phyloP scores from a whole-genome alignment of 2,329 filamentous ascomycete genomes.

The Colletotrichum musae region DNA sequence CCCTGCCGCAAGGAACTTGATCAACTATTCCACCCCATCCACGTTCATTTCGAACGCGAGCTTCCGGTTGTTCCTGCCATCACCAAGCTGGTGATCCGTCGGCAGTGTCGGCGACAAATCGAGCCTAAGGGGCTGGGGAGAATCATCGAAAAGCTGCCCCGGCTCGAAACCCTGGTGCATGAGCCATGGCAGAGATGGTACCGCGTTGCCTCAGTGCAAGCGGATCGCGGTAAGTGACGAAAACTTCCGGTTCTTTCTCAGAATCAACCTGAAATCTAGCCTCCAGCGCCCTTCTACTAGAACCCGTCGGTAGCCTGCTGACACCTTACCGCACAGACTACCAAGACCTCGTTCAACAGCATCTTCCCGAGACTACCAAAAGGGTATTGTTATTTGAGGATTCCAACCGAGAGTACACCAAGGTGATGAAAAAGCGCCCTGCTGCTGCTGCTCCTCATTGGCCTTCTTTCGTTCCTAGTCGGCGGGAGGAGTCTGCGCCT shows the following conservation, averaged over 20 bases:
- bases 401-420: conserved; percentile 37
- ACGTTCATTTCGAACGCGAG: not conserved
- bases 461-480: no score
- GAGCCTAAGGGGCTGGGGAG: conserved; percentile 21
- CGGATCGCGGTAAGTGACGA: no score
- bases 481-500: conserved; percentile 15
- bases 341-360: no score
- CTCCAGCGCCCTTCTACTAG: no score
- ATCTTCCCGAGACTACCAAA: conserved; percentile 44
- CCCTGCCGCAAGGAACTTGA: no score
- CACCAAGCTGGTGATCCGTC: conserved; percentile 50
- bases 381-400: conserved; percentile 49
- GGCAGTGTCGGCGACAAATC: conserved; percentile 51
- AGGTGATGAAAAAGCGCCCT: no score
- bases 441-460: no score
- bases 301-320: no score
- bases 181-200: conserved; percentile 53
- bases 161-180: conserved; percentile 49
- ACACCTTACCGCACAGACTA: no score
- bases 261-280: no score
- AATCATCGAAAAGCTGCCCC: conserved; percentile 45
- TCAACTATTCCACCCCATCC: no score
- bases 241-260: no score
- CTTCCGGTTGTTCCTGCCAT: conserved; percentile 47
- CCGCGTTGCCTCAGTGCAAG: conserved; percentile 24